Evolutionary conservation across 2,329 filamentous ascomycete genomes (phyloP).

Genomic region (Claviceps maximensis): DNA sequence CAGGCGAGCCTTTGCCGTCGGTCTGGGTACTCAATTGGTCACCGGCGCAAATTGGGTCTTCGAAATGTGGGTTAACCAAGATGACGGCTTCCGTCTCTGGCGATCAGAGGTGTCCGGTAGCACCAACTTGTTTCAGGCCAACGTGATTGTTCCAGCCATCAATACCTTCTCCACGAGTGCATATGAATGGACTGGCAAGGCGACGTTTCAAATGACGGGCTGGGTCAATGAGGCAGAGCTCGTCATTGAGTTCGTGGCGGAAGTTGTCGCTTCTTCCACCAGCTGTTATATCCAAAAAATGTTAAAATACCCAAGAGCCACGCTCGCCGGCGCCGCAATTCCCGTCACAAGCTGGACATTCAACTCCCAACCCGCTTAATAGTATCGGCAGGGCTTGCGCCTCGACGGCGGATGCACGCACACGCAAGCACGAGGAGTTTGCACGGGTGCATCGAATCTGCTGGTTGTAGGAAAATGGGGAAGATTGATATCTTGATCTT

Average conservation of each 20-base stretch:
- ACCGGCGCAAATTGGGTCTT: not conserved
- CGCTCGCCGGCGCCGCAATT: not conserved
- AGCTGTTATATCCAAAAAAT: not conserved
- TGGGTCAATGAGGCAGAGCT: not conserved
- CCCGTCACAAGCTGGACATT: not conserved
- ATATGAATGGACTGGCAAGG: not conserved
- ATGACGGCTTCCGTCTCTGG: not conserved
- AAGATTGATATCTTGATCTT: too few relatives aligned
- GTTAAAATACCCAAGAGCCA: not conserved
- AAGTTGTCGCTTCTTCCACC: not conserved
- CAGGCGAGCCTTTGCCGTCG: not conserved
- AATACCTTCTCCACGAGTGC: not conserved
- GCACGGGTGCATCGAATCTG: too few relatives aligned
- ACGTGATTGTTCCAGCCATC: not conserved
- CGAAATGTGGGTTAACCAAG: not conserved
- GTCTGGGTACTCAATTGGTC: not conserved
- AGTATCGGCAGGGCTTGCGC: not conserved
- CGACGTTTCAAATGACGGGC: not conserved
- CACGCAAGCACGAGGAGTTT: not conserved
- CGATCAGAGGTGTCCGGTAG: not conserved
- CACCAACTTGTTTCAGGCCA: not conserved
- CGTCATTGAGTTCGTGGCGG: not conserved
- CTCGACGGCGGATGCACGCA: not conserved
- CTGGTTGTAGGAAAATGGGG: too few relatives aligned
- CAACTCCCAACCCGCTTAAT: not conserved